Conservation (phyloP, 768 basidiomycete species). For the Calvatia gigantea region DNA sequence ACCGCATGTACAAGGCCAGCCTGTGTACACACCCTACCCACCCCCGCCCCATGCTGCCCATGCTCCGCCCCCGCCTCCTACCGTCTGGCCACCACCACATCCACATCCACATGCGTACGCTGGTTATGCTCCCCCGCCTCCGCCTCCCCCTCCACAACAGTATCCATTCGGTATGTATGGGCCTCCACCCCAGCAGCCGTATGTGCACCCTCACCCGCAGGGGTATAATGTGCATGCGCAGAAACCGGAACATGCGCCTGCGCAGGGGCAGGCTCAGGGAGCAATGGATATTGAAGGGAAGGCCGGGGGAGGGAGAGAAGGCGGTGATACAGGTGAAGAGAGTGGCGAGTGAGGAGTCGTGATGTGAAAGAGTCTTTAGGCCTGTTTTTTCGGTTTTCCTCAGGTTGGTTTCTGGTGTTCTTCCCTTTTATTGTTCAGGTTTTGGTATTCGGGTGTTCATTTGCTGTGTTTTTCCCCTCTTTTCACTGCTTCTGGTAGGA, state of each 20-base stretch:
- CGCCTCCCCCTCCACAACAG: slow-evolving; percentile 8
- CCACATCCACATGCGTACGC: slow-evolving; percentile 9
- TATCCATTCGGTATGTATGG: slow-evolving; percentile 1
- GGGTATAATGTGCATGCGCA: background rate
- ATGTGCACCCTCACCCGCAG: background rate
- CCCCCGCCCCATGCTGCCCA: slow-evolving; percentile 27
- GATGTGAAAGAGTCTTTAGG: background rate
- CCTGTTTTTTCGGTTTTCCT: background rate
- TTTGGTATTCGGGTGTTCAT: background rate
- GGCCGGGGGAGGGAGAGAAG: background rate
- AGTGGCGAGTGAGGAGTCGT: background rate
- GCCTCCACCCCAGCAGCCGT: slow-evolving; percentile 1
- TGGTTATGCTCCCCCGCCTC: slow-evolving; percentile 3
- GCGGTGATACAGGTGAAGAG: background rate
- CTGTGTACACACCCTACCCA: slow-evolving; percentile 25
- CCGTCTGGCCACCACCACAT: slow-evolving; percentile 11
- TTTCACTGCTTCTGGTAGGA: background rate
- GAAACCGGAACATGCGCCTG: background rate
- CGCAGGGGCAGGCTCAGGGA: background rate
- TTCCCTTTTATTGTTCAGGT: background rate
- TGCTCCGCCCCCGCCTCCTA: slow-evolving; percentile 11
- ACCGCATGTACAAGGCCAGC: slow-evolving; percentile 8
- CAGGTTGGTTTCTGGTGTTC: background rate
- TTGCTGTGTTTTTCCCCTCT: background rate
- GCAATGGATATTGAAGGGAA: background rate